phyloP scores from a whole-genome alignment of 768 basidiomycete species.

The Leucocoprinus sp. region DNA sequence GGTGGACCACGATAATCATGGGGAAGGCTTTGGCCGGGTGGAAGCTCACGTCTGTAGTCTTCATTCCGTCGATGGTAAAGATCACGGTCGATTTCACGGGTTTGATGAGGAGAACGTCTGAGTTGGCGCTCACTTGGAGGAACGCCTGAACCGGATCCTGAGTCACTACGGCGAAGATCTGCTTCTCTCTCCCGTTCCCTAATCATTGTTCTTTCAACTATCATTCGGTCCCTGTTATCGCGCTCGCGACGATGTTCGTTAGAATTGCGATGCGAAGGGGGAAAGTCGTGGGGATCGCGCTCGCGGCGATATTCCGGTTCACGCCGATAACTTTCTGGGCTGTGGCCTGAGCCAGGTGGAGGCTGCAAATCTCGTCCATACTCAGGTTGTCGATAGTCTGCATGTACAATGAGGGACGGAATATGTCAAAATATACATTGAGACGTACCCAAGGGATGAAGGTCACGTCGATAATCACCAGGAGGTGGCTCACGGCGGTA shows the following conservation, averaged over 20 bases:
- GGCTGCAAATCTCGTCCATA: slow-evolving; percentile 6
- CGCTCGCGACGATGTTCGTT: slow-evolving; percentile 10
- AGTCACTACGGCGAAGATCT: slow-evolving; percentile 9
- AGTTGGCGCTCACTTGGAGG: slow-evolving; percentile 10
- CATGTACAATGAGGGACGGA: background rate
- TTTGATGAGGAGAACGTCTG: slow-evolving; percentile 8
- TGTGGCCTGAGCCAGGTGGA: slow-evolving; percentile 7
- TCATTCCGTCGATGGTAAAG: slow-evolving; percentile 8
- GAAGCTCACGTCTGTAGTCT: slow-evolving; percentile 10
- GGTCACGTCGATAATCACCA: slow-evolving; percentile 7
- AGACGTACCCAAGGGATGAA: slow-evolving; percentile 3
- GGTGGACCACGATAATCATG: slow-evolving; percentile 7
- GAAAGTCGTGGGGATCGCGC: slow-evolving; percentile 7
- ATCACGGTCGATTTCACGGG: slow-evolving; percentile 8
- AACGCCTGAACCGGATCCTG: slow-evolving; percentile 5
- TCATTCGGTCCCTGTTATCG: slow-evolving; percentile 8
- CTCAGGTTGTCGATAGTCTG: slow-evolving; percentile 7
- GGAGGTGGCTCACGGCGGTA: slow-evolving; percentile 9
- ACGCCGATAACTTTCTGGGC: slow-evolving; percentile 8
- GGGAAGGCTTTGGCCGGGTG: slow-evolving; percentile 2
- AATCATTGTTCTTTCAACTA: slow-evolving; percentile 5
- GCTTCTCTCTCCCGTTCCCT: slow-evolving; percentile 11
- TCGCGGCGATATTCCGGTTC: slow-evolving; percentile 8
- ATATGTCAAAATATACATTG: background rate
- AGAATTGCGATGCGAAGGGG: slow-evolving; percentile 6